Evolutionary conservation across 2,329 filamentous ascomycete species (phyloP), one percentile per base, ranked within the genome.

Genomic region (Paecilomyces sp.): DNA sequence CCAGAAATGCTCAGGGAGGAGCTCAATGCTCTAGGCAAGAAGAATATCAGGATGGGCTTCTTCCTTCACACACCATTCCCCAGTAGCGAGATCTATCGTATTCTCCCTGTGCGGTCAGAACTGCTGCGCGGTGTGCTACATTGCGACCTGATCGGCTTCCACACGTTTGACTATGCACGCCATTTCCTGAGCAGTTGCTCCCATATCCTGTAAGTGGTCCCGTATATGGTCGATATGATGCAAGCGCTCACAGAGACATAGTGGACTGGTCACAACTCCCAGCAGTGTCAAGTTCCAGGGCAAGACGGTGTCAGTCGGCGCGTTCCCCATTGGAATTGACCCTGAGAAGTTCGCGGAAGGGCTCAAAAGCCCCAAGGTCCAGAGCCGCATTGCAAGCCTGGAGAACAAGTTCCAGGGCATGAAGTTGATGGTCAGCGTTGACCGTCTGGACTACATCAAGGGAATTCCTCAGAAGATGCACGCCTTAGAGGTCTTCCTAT

Each of bases 1-100:
- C 94, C 94, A 33, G 87, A 93, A 71, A 95, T 97, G 92, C 83
- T 99, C 61, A 90, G 94, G 63, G 90, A 96, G 70, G 91, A 95
- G 75, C 88, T 97, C 60, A 90, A 89, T 60, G 76, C 86, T 63
- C 55, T 55, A 13, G 84, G 82, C 62, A 91, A 89, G 79, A 91
- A 92, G 79, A 95, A 97, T 66, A 87, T 97, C 77, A 96, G 96
- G 81, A 94, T 99, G 68, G 94, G 93, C 66, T 97, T 97, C 83
- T 99, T 97, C 82, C 80, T 97, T 36, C 94, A 99, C 75, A 97
- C 94, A 0, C 93, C 94, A 0, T 99, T 97, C 77, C 94, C 94
- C 12, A 96, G 91, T 73, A 95, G 90, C 67, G 93, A 97, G 76
- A 96, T 97, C 70, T 97, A 97, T 78, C 87, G 94, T 64, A 97